phyloP scores from a whole-genome alignment of 345 rosid genomes.

The Erodium maritimum region DNA sequence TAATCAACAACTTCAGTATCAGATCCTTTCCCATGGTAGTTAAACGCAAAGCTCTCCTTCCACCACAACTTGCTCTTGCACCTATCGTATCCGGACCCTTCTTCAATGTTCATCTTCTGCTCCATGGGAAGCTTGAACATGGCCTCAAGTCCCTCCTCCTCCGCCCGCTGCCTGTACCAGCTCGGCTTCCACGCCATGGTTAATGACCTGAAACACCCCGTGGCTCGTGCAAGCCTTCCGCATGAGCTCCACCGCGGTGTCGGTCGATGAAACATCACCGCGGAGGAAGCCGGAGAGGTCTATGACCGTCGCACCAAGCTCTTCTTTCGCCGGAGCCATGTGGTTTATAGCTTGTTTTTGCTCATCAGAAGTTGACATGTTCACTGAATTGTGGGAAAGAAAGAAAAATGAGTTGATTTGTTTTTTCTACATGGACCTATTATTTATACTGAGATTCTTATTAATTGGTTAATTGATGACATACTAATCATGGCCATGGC shows the following conservation, averaged over 20 bases:
- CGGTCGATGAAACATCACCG: conserved; percentile 24
- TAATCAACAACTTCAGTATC: conserved; percentile 21
- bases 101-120: conserved; percentile 24
- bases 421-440: too few relatives aligned
- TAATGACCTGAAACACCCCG: conserved; percentile 49
- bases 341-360: conserved; percentile 17
- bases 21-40: conserved; percentile 11
- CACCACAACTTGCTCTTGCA: conserved; percentile 45
- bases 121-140: conserved; percentile 32
- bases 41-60: conserved; percentile 51
- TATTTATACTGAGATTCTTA: too few relatives aligned
- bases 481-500: too few relatives aligned
- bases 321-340: conserved; percentile 13
- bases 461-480: too few relatives aligned
- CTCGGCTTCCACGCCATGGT: conserved; percentile 35
- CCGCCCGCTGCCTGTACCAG: conserved; percentile 32
- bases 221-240: conserved; percentile 38
- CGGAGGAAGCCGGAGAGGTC: conserved; percentile 33
- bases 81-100: conserved; percentile 26
- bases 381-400: too few relatives aligned
- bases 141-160: conserved; percentile 19
- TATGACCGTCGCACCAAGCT: conserved; percentile 36
- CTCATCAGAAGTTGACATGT: too few relatives aligned
- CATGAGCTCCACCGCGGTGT: conserved; percentile 25
- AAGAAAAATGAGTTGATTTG: too few relatives aligned